Base-by-base conservation (phyloP, 495 filamentous ascomycete genomes). In the Neurospora sp. region DNA sequence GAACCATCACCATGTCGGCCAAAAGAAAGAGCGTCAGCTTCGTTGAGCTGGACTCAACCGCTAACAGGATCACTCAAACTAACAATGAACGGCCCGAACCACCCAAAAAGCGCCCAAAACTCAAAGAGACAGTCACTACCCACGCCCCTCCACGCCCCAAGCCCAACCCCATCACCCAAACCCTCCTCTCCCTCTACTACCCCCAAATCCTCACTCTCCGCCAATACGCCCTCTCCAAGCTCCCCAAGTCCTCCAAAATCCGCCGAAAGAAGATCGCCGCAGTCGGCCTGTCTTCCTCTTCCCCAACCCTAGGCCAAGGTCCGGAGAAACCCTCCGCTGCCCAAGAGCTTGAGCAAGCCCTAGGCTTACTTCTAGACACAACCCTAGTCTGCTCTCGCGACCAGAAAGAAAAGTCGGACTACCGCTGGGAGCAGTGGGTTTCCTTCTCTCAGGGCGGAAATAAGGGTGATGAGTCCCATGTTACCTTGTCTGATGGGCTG, bases 111-210 rank as follows among this genome's bases (percentile, higher is more conserved):
- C 53, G 53, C 2, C 53, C 53, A 65, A 65, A 18, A 65, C 0
- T 8, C 27, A 4, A 9, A 16, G 12, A 65, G 1, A 65, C 53
- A 35, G 27, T 4, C 10, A 31, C 4, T 2, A 22, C 3, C 2
- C 10, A 10, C 10, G 10, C 11, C 20, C 46, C 46, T 2, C 46
- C 2, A 53, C 46, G n/a, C 0, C 20, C 20, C 48, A 59, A 59
- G 3, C 53, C 53, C 6, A 61, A 35, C 14, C 53, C 53, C 14
- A 76, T 85, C 70, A 81, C 85, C 37, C 91, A 94, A 81, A 89
- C 90, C 22, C 86, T 97, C 38, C 86, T 98, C 69, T 87, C 85
- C 65, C 85, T 89, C 73, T 96, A 92, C 83, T 97, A 97, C 81
- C 81, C 85, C 4, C 78, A 86, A 39, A 86, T 93, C 16, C 78